Evolutionary conservation across 306 rosid genomes (phyloP), one percentile per base, ranked within the genome.

Genomic region (Cucurbita maxima): DNA sequence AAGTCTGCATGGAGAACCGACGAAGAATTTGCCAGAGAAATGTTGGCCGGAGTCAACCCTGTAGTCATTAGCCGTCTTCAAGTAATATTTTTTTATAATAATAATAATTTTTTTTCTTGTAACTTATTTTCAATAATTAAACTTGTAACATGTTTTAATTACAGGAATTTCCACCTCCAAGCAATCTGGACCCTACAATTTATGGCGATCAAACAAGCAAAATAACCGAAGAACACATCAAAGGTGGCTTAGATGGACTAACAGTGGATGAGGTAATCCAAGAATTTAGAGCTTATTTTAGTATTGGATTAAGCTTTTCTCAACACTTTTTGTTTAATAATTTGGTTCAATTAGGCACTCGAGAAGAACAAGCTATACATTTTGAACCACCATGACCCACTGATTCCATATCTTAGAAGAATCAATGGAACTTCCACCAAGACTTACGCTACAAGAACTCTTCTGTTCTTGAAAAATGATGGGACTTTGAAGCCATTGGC

Each of bases 401-500:
- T 93, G 7, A 84, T 93, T 80, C 93, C 96, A n/a, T 90, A 81
- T 66, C 61, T 93, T 75, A 79, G 87, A 71, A 80, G 84, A 63
- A 85, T 93, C 77, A 90, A 90, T 78, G 4, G 81, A 56, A 88
- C 92, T 71, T 61, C 90, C 13, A 81, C 90, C n/a, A 86, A 88
- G 84, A 79, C 81, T 7, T 90, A 90, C 43, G 92, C 96, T 15
- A 85, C 77, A 53, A 88, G 98, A 67, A 88, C 97, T 25, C 30
- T 93, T 64, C 85, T 93, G 54, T 83, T 86, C 82, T 48, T 93
- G 82, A 72, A 80, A 78, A 47, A 71, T 20, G 86, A 93, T 50
- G 96, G 87, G 30, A 88, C 92, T 40, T 81, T 93, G 77, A 86
- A 81, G 80, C 96, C 98, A 58, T 25, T 93, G 66, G 94, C 80